phyloP scores from a whole-genome alignment of 1,284 basidiomycete genomes.

The Golubevia pallescens region DNA sequence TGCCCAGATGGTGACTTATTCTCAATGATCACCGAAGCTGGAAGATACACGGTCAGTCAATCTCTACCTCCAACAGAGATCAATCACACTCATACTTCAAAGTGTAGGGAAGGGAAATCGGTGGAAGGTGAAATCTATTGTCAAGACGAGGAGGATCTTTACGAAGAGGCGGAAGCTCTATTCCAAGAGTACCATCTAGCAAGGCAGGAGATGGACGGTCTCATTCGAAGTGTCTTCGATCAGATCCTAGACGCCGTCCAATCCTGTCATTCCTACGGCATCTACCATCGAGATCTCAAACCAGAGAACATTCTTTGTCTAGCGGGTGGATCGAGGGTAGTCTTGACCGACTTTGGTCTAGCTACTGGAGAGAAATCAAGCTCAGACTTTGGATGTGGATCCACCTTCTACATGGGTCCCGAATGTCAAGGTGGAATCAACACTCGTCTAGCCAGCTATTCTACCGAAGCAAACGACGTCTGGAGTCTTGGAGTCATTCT shows the following conservation, averaged over 20 bases:
- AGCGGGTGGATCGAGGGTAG: conserved; percentile 76
- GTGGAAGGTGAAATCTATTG: too few species aligned
- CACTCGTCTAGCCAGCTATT: conserved; percentile 71
- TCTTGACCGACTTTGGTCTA: conserved; percentile 94
- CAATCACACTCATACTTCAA: too few species aligned
- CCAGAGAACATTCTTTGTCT: conserved; percentile 95
- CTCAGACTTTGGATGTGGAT: conserved; percentile 92
- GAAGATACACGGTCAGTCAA: too few species aligned
- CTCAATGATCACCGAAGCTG: conserved; percentile 75
- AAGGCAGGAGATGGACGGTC: conserved; percentile 39
- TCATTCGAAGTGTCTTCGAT: conserved; percentile 54
- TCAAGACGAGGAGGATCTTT: conserved; percentile 20
- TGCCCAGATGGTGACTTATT: conserved; percentile 90
- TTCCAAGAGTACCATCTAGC: conserved; percentile 14
- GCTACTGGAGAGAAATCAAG: conserved; percentile 88
- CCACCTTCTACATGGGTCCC: conserved; percentile 94
- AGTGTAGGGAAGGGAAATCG: too few species aligned
- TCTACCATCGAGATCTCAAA: conserved; percentile 96
- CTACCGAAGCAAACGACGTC: conserved; percentile 76
- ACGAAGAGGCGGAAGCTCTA: conserved; percentile 16
- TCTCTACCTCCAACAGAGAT: too few species aligned
- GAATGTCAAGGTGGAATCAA: conserved; percentile 87
- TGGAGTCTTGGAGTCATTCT: conserved; percentile 94
- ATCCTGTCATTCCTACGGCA: conserved; percentile 74
- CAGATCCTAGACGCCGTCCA: conserved; percentile 88